Evolutionary conservation across 148 eudicot genomes (phyloP), one percentile per base, ranked within the genome.

Genomic region (Tetragonia tetragonoides): DNA sequence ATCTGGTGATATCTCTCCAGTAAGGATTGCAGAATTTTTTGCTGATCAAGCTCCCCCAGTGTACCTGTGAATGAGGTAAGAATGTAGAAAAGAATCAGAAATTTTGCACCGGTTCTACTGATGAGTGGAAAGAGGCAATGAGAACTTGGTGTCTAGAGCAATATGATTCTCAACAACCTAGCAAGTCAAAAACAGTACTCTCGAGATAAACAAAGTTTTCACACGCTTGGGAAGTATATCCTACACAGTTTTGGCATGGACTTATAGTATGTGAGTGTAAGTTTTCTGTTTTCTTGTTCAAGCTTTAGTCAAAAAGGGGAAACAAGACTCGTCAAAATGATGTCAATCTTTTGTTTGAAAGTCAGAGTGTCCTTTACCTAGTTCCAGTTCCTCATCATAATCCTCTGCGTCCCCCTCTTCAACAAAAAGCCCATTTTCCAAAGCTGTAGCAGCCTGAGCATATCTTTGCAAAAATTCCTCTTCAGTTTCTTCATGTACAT

Each of bases 381-480:
- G 64, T 84, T 92, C 93, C 62, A 86, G 87, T 54, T 86, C 92
- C 76, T 83, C 86, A 64, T 87, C 93, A 67, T 82, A 85, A 83
- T 88, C 90, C 72, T 89, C 93, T 7, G 78, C 75, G 60, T 88
- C 93, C 54, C 81, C 92, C 72, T 92, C 97, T 83, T 90, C 92
- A 54, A 83, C 68, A 57, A 69, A 59, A 38, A 87, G 81, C 47
- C 90, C 93, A 75, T 85, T 78, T 83, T 90, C 93, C 88, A 92
- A 80, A 66, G 80, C 88, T 28, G 84, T 84, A 40, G 97, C 97
- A 72, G 92, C 89, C 76, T 92, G 80, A 47, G 97, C 97, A 75
- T 88, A 92, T 82, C 97, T 88, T 79, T 90, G 83, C 44, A 92
- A 80, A 81, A 92, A 92, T 72, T 92, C 90, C 75, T 92, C 92